phyloP scores from a whole-genome alignment of 768 basidiomycete genomes.

The Tylopilus plumbeoviolaceoides region DNA sequence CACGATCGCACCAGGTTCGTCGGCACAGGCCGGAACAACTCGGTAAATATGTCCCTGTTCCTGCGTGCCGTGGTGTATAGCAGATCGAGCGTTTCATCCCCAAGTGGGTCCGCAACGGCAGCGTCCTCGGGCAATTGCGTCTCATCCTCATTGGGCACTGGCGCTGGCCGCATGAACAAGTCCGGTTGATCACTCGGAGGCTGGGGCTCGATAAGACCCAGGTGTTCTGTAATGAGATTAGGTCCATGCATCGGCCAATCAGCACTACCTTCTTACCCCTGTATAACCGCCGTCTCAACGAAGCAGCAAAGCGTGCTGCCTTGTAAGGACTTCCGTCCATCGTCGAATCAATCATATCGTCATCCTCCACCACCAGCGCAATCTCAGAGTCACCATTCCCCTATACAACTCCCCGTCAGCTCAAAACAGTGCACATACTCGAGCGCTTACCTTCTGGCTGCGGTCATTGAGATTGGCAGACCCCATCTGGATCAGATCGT shows the following conservation, averaged over 20 bases:
- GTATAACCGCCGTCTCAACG: conserved; percentile 79
- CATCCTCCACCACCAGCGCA: conserved; percentile 86
- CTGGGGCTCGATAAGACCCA: conserved; percentile 83
- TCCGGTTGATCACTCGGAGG: conserved; percentile 34
- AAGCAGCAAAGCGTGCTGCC: conserved; percentile 78
- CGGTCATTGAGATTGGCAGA: conserved; percentile 93
- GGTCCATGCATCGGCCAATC: not conserved
- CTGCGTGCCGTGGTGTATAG: conserved; percentile 68
- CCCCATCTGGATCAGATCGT: conserved; percentile 58
- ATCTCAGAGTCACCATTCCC: conserved; percentile 97
- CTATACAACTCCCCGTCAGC: conserved; percentile 31
- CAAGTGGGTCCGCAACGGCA: conserved; percentile 75
- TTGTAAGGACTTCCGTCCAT: conserved; percentile 78
- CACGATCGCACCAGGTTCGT: conserved; percentile 78
- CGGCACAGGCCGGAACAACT: conserved; percentile 83
- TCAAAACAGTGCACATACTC: not conserved
- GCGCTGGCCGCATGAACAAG: conserved; percentile 78
- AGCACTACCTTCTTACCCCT: conserved; percentile 46
- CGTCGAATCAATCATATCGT: conserved; percentile 63
- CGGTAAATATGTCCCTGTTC: conserved; percentile 84
- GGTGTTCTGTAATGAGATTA: conserved; percentile 56
- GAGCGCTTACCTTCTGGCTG: conserved; percentile 57
- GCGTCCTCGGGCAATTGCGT: conserved; percentile 53
- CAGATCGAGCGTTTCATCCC: conserved; percentile 52
- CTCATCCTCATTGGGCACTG: conserved; percentile 65